Evolutionary conservation across 176 grass and related monocot species (phyloP).

Genomic region (Oryza glaberrima): DNA sequence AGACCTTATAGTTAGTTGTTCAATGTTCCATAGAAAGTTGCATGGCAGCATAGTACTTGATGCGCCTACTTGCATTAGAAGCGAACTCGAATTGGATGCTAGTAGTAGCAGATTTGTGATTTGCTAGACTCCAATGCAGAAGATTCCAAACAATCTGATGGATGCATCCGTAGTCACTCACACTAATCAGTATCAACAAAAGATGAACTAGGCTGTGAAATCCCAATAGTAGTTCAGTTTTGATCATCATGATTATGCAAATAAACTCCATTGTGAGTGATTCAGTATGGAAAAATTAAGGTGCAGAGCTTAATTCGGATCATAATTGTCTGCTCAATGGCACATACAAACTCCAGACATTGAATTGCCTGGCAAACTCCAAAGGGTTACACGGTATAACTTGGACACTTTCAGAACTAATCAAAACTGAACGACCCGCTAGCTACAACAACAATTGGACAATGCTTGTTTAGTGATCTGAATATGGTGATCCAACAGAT

Average conservation of each 20-base stretch:
- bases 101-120: not conserved
- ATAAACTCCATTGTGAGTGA: not conserved
- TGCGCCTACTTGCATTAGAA: not conserved
- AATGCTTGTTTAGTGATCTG: constrained; percentile 16
- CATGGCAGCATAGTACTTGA: not conserved
- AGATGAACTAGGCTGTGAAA: not conserved
- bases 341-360: constrained; percentile 19
- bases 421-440: constrained; percentile 12
- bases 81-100: not conserved
- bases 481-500: constrained; percentile 10
- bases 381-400: not conserved
- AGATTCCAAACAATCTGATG: not conserved
- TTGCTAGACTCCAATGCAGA: not conserved
- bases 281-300: constrained; percentile 7
- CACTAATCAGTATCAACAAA: not conserved
- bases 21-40: not conserved
- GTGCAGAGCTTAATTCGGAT: not conserved
- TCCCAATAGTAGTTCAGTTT: not conserved
- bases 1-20: not conserved
- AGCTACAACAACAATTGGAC: constrained; percentile 13
- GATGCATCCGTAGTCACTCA: not conserved
- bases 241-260: not conserved
- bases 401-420: not conserved
- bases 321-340: not conserved
- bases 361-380: not conserved